Base-by-base conservation (phyloP, 345 rosid genomes). In the Psidium friedrichsthalianum region DNA sequence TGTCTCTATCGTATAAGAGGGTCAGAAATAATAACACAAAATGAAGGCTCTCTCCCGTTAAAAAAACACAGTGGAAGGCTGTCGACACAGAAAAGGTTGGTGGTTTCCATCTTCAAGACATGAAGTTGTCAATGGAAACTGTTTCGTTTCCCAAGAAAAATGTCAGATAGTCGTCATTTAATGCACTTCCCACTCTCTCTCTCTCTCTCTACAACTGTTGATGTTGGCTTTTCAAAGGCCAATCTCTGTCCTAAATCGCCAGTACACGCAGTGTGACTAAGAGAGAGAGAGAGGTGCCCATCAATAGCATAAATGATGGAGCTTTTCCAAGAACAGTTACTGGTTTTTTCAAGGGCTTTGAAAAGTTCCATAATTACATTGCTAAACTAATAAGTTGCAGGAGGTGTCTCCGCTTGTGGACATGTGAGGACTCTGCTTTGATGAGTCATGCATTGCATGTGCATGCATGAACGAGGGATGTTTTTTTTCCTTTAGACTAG, bases 151-250 rank as follows among this genome's bases (percentile, higher is more conserved):
- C 86, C 86, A 52, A 84, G 59, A 74, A 53, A 27, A 27, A 29
- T 49, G 86, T 84, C 86, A 69, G 86, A 64, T 29, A 84, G 85
- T 84, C 85, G 82, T 85, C 86, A 69, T 85, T 53, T 85, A 53
- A 32, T 84, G 49, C 85, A 49, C 36, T 84, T 52, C 25, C 5
- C 56, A 5, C 82, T 53, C 82, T 51, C 27, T 54, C 29, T 36
- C 25, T n/a, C n/a, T n/a, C n/a, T n/a, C n/a, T n/a, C n/a, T n/a
- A n/a, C 12, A 8, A 36, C 80, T 69, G 80, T 86, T 58, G 87
- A 86, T 82, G 87, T 86, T 82, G 87, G 80, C 87, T 86, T 86
- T 61, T 86, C 87, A 61, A 52, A 82, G 80, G 69, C 84, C 87
- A 82, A 61, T 55, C 51, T 82, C 80, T 61, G 81, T 82, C 49